A percentile compares a stretch with the other conserved stretches of the same genome.
Evolutionary conservation across 2,329 filamentous ascomycete genomes (phyloP).

Genomic region (Colletotrichum salicis): DNA sequence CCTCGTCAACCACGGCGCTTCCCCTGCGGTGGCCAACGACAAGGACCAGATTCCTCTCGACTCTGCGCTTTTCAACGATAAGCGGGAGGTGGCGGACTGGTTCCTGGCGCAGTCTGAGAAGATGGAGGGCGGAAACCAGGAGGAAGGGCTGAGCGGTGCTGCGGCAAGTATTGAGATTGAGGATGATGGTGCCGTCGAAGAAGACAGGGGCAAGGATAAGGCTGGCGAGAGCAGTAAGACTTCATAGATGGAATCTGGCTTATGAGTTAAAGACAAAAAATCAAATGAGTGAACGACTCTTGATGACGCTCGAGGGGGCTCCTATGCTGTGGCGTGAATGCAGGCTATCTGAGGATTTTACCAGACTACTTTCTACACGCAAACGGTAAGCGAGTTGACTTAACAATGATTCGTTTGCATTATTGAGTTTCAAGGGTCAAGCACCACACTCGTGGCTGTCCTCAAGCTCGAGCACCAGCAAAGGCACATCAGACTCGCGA

Average conservation of each 20-base stretch:
- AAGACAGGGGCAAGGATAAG: slow-evolving; percentile 29
- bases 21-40: slow-evolving; percentile 81
- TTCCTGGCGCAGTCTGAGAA: slow-evolving; percentile 62
- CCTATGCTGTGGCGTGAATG: background rate
- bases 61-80: slow-evolving; percentile 76
- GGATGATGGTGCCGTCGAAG: slow-evolving; percentile 44
- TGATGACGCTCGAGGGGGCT: background rate
- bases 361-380: background rate
- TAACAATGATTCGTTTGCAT: background rate
- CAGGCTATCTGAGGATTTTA: background rate
- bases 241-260: slow-evolving; percentile 5
- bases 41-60: slow-evolving; percentile 85
- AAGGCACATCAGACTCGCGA: background rate
- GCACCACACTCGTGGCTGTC: background rate
- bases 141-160: slow-evolving; percentile 51
- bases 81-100: slow-evolving; percentile 72
- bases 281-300: slow-evolving; percentile 16
- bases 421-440: background rate
- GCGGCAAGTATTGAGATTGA: slow-evolving; percentile 52
- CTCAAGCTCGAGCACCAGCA: background rate
- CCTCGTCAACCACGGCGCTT: slow-evolving; percentile 80
- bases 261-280: slow-evolving; percentile 4
- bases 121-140: slow-evolving; percentile 59
- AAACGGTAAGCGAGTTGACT: background rate
- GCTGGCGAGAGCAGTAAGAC: background rate